Evolutionary conservation across 2,329 filamentous ascomycete species (phyloP).

Genomic region (Beauveria asiatica): DNA sequence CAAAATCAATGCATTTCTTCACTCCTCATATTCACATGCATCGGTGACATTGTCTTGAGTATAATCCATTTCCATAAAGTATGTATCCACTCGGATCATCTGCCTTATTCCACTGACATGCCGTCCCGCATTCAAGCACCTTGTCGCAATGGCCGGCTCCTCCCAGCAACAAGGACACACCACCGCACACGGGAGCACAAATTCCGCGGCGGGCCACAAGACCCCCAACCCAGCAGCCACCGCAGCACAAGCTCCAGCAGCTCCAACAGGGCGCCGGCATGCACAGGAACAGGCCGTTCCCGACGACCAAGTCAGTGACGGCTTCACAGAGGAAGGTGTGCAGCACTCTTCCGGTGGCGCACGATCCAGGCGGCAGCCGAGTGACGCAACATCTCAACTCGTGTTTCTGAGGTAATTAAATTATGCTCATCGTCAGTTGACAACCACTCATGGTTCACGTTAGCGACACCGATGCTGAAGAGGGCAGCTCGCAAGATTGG

Average conservation of each 20-base stretch:
- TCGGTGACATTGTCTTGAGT: neutral
- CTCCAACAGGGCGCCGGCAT: neutral
- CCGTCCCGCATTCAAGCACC: neutral
- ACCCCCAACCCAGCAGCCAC: neutral
- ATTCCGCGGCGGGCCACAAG: neutral
- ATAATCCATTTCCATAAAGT: neutral
- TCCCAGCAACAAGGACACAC: neutral
- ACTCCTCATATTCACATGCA: neutral
- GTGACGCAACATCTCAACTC: neutral
- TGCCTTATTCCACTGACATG: neutral
- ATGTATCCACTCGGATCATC: neutral
- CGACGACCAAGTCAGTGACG: neutral
- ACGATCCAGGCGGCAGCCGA: neutral
- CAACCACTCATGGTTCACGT: neutral
- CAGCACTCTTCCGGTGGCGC: neutral
- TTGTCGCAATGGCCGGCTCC: neutral
- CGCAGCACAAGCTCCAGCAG: neutral
- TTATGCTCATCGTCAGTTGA: neutral
- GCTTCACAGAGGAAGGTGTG: neutral
- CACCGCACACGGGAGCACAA: neutral
- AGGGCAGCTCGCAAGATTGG: neutral
- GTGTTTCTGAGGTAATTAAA: neutral
- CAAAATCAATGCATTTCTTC: neutral
- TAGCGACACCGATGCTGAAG: neutral
- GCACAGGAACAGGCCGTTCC: neutral